A percentile compares a stretch with the other conserved stretches of the same genome.
These are phyloP conservation scores for Fomes fomentarius DNA, from an alignment of 1,284 basidiomycete species.

Conservation along the genomic window DNA sequence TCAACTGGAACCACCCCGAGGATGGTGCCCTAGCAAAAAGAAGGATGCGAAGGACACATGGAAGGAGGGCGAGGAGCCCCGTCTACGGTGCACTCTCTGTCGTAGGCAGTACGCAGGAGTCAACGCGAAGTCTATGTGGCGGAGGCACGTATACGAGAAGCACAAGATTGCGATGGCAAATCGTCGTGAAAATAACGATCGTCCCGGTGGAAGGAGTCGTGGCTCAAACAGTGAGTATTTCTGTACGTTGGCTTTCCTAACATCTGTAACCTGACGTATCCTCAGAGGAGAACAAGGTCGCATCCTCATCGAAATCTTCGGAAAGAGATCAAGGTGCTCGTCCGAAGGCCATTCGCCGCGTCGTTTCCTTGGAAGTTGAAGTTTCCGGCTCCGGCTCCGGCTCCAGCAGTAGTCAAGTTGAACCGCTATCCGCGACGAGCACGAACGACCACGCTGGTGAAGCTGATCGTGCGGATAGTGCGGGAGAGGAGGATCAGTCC, in stretches of 20 bases:
- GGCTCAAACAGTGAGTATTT: slow-evolving; percentile 64
- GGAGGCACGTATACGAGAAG: slow-evolving; percentile 82
- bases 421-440: neutral
- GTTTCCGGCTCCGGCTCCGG: slow-evolving; percentile 7
- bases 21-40: slow-evolving; percentile 83
- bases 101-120: slow-evolving; percentile 78
- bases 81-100: slow-evolving; percentile 80
- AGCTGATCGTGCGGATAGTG: neutral
- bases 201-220: slow-evolving; percentile 57
- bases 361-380: slow-evolving; percentile 16
- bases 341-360: slow-evolving; percentile 5
- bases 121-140: slow-evolving; percentile 88
- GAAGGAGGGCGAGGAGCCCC: slow-evolving; percentile 77
- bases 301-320: neutral
- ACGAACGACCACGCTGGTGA: slow-evolving; percentile 12
- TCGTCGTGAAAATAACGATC: slow-evolving; percentile 67
- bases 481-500: slow-evolving; percentile 11
- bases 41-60: slow-evolving; percentile 73
- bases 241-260: too few species aligned
- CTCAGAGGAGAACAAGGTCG: slow-evolving; percentile 34
- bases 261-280: neutral
- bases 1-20: slow-evolving; percentile 75
- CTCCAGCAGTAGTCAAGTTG: neutral
- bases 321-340: slow-evolving; percentile 4
- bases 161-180: slow-evolving; percentile 87